Percentiles rank a stretch among this genome's conserved stretches.
These are phyloP conservation scores for Kazachstania sp. DNA, from an alignment of 1,139 yeast species.

Conservation along the genomic window DNA sequence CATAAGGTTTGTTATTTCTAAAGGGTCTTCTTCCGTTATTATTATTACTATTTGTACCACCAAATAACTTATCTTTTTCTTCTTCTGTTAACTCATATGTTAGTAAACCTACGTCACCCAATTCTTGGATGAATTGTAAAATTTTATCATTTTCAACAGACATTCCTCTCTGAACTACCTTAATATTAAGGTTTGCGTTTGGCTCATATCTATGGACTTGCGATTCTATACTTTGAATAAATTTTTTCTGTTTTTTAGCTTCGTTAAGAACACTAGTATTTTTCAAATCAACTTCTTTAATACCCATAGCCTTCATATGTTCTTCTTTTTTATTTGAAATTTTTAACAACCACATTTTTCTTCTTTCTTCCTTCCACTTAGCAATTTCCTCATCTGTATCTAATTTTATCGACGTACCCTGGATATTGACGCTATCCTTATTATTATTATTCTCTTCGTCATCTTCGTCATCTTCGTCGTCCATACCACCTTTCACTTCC, in stretches of 20 bases:
- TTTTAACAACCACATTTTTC: slow-evolving; percentile 62
- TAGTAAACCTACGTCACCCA: slow-evolving; percentile 27
- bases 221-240: slow-evolving; percentile 28
- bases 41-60: slow-evolving; percentile 9
- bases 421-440: slow-evolving; percentile 32
- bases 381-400: slow-evolving; percentile 67
- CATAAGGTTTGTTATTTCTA: neutral
- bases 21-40: slow-evolving; percentile 5
- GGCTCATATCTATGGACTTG: slow-evolving; percentile 27
- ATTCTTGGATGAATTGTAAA: slow-evolving; percentile 26
- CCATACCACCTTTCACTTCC: too few species aligned
- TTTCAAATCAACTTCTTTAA: slow-evolving; percentile 22
- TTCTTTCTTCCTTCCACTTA: slow-evolving; percentile 75
- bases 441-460: neutral
- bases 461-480: too few species aligned
- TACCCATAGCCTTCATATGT: slow-evolving; percentile 29
- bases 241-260: slow-evolving; percentile 27
- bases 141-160: slow-evolving; percentile 26
- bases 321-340: slow-evolving; percentile 36
- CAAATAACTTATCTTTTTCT: slow-evolving; percentile 30
- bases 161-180: slow-evolving; percentile 29
- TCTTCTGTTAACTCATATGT: slow-evolving; percentile 26
- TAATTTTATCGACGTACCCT: slow-evolving; percentile 56
- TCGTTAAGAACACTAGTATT: slow-evolving; percentile 20
- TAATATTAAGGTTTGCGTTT: slow-evolving; percentile 23